phyloP scores from a whole-genome alignment of 768 basidiomycete species.

The Suillus cothurnatus region DNA sequence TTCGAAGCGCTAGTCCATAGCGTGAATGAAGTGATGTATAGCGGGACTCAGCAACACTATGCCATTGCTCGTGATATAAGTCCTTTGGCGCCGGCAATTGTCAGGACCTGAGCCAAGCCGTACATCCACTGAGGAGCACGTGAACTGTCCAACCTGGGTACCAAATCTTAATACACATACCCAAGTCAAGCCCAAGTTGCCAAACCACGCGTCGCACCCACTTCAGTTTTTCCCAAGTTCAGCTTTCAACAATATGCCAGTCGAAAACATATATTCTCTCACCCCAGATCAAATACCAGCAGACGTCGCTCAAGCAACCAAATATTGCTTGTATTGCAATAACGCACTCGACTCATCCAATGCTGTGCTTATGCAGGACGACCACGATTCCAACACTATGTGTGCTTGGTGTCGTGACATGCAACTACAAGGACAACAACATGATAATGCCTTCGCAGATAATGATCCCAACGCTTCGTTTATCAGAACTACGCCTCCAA shows the following conservation, averaged over 20 bases:
- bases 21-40: background rate
- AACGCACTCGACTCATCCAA: slow-evolving; percentile 32
- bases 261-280: background rate
- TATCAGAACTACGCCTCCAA: slow-evolving; percentile 20
- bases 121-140: background rate
- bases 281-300: background rate
- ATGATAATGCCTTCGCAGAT: slow-evolving; percentile 18
- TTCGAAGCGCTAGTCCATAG: background rate
- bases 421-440: slow-evolving; percentile 2
- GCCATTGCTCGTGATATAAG: background rate
- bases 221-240: background rate
- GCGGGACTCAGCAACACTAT: background rate
- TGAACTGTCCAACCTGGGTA: background rate
- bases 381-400: slow-evolving; percentile 35
- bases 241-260: slow-evolving; percentile 1
- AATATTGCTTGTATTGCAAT: slow-evolving; percentile 36
- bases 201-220: background rate
- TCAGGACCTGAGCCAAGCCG: background rate
- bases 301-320: slow-evolving; percentile 25
- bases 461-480: slow-evolving; percentile 34
- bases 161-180: slow-evolving; percentile 1
- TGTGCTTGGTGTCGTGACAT: slow-evolving; percentile 52
- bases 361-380: slow-evolving; percentile 29
- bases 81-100: background rate
- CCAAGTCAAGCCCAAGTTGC: background rate